Evolutionary conservation across 768 basidiomycete genomes (phyloP), one percentile per base, ranked within the genome.

Genomic region (Agrocybe praecox): DNA sequence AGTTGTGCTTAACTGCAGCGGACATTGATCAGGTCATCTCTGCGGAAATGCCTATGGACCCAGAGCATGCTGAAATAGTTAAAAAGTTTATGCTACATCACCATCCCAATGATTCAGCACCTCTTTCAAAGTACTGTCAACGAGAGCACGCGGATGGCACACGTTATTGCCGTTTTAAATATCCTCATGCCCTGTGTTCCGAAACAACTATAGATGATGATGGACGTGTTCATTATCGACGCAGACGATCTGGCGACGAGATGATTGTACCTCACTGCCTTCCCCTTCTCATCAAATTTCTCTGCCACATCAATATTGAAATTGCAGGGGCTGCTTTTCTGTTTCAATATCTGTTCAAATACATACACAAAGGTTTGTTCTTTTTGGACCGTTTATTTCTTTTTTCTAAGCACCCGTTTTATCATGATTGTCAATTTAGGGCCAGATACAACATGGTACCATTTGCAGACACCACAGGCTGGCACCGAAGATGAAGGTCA

Each of bases 301-400:
- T 69, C 4, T 76, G 74, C 40, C 75, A 78, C 54, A 71, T 77
- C 40, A 75, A 76, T 49, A 64, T 76, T 40, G 74, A 76, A 26
- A 62, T 67, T 10, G 67, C 70, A 0, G 64, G 53, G 36, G 63
- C 68, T 0, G 62, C 67, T 1, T 68, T 72, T 15, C 40, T 76
- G 0, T 76, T 78, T 49, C 70, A 72, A 45, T 78, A 78, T 52
- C 55, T 75, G 0, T 76, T 73, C 67, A 76, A 77, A 46, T 77
- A 75, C 52, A 66, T 76, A 15, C 70, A 74, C 49, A 76, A 76
- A 69, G 71, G 73, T 70, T n/a, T 6, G 43, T 42, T 14, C 12
- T 15, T n/a, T 40, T 21, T 47, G 10, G 18, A 21, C 40, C 17
- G n/a, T n/a, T n/a, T n/a, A n/a, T n/a, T n/a, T n/a, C n/a, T n/a